Evolutionary conservation across 345 rosid genomes (phyloP).

Genomic region (Citrus australasica): DNA sequence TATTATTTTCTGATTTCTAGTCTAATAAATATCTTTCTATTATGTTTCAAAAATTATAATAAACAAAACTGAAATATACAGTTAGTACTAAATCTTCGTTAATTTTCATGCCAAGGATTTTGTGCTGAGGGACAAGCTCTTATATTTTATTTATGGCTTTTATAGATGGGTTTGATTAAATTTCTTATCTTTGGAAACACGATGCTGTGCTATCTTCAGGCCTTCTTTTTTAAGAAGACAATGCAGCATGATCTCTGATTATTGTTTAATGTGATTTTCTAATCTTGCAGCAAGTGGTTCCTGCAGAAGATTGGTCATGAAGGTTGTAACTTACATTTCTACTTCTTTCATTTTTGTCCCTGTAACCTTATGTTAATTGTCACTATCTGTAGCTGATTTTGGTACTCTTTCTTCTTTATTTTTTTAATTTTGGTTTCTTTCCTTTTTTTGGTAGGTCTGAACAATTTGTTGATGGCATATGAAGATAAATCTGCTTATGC

Average conservation of each 20-base stretch:
- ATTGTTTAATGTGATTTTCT: conserved; percentile 18
- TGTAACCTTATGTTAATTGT: not conserved
- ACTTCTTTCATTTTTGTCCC: not conserved
- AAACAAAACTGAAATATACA: not conserved
- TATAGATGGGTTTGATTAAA: not conserved
- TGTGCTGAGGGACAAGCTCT: not conserved
- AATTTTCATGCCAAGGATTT: not conserved
- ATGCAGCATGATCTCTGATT: conserved; percentile 5
- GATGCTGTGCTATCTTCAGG: not conserved
- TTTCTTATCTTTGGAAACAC: not conserved
- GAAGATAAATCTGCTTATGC: conserved; percentile 96
- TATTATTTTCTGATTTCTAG: not conserved
- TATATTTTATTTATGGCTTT: not conserved
- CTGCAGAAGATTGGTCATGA: conserved; percentile 87
- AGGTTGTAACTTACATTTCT: conserved; percentile 45
- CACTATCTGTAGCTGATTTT: not conserved
- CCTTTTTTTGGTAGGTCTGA: conserved; percentile 42
- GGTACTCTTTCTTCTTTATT: not conserved
- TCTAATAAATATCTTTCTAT: not conserved
- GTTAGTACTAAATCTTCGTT: not conserved
- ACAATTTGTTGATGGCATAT: conserved; percentile 81
- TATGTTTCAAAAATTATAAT: not conserved
- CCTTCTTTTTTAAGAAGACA: not conserved
- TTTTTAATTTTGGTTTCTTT: too few species aligned
- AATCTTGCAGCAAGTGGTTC: conserved; percentile 83